phyloP scores from a whole-genome alignment of 768 basidiomycete species.

The Daedaleopsis sinensis region DNA sequence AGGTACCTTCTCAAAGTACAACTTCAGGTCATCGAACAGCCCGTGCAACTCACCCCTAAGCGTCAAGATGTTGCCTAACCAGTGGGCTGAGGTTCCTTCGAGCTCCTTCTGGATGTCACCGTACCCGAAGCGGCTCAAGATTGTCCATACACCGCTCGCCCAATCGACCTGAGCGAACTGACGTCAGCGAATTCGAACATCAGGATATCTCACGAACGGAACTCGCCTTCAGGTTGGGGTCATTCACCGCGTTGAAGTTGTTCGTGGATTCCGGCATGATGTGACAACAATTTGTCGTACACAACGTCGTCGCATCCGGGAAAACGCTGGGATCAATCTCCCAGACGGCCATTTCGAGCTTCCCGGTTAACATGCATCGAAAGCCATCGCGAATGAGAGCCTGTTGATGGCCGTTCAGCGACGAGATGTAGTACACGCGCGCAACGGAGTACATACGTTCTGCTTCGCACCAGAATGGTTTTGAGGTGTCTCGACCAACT shows the following conservation, averaged over 20 bases:
- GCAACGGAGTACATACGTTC: neutral
- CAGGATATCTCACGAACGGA: neutral
- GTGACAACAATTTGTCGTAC: neutral
- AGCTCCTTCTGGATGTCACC: neutral
- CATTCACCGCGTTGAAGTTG: neutral
- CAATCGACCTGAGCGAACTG: neutral
- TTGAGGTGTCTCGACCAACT: neutral
- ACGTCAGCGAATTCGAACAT: neutral
- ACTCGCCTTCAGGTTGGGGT: neutral
- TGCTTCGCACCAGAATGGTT: neutral
- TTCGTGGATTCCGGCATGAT: neutral
- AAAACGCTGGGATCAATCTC: no score
- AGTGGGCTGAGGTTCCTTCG: neutral
- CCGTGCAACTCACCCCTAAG: neutral
- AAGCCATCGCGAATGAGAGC: neutral
- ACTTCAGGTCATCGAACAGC: neutral
- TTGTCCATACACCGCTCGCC: neutral
- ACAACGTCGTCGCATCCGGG: neutral
- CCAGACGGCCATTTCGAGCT: neutral
- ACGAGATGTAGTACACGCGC: neutral
- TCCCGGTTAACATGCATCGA: neutral
- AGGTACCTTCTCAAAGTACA: neutral
- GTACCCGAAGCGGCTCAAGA: neutral
- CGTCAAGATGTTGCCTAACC: conserved; percentile 1
- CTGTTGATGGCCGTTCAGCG: neutral